phyloP scores from a whole-genome alignment of 2,329 filamentous ascomycete species.

The Ophiocordyceps camponoti-saundersi region DNA sequence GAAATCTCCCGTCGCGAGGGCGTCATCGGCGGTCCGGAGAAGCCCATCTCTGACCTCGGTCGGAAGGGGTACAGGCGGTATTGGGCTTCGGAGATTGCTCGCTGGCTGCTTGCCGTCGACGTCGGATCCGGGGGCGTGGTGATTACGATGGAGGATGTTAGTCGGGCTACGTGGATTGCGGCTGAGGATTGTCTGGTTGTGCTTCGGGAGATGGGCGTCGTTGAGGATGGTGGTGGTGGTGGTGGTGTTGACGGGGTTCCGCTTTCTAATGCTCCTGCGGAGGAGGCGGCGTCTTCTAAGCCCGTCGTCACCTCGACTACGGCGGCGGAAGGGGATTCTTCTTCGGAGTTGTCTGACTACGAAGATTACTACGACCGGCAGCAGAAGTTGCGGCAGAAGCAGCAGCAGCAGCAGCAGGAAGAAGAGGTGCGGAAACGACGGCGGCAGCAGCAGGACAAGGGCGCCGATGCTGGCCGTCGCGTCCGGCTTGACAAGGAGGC shows the following conservation, averaged over 20 bases:
- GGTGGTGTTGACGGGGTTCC: too few species aligned
- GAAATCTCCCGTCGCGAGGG: slow-evolving; percentile 74
- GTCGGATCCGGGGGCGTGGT: slow-evolving; percentile 22
- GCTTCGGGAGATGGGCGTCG: slow-evolving; percentile 63
- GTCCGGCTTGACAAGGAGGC: slow-evolving; percentile 36
- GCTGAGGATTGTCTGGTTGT: slow-evolving; percentile 68
- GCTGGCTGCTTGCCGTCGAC: slow-evolving; percentile 39
- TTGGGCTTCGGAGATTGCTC: slow-evolving; percentile 71
- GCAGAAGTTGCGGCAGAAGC: too few species aligned
- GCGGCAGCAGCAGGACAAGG: too few species aligned
- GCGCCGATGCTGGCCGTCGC: slow-evolving; percentile 7
- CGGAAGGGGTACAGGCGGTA: slow-evolving; percentile 68
- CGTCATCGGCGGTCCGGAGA: slow-evolving; percentile 80
- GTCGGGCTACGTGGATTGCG: slow-evolving; percentile 65
- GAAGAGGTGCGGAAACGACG: too few species aligned
- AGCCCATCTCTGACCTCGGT: slow-evolving; percentile 76
- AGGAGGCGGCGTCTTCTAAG: too few species aligned
- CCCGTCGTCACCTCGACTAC: too few species aligned
- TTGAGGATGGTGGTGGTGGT: slow-evolving; percentile 33
- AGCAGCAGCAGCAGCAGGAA: too few species aligned
- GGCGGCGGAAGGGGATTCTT: too few species aligned
- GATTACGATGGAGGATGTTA: slow-evolving; percentile 53
- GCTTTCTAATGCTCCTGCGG: too few species aligned
- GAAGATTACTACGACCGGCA: too few species aligned
- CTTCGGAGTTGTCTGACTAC: too few species aligned